phyloP scores from a whole-genome alignment of 1,139 yeast species.

The Scheffersomyces quercinus region DNA sequence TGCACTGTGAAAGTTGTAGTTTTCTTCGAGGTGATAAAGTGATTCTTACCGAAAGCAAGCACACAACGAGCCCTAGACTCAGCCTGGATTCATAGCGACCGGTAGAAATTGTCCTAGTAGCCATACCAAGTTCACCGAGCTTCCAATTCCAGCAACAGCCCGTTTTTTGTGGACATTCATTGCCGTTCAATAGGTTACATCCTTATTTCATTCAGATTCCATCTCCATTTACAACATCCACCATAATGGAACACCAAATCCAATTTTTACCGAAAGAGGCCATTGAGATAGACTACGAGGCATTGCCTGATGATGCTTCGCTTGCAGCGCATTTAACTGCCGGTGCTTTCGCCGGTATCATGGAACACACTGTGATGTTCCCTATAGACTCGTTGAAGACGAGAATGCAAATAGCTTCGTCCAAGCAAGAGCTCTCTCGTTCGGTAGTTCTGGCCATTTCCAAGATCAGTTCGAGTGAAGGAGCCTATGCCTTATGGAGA shows the following conservation, averaged over 20 bases:
- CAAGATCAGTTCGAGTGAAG: slow-evolving; percentile 83
- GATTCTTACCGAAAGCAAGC: too few relatives aligned
- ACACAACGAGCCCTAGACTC: too few relatives aligned
- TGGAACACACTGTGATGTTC: slow-evolving; percentile 97
- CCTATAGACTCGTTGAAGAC: slow-evolving; percentile 96
- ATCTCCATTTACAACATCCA: neutral
- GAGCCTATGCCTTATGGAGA: slow-evolving; percentile 87
- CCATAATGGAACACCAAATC: slow-evolving; percentile 18
- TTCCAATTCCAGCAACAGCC: neutral
- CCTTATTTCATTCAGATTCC: neutral
- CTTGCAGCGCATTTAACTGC: slow-evolving; percentile 79
- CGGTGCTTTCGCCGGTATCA: slow-evolving; percentile 97
- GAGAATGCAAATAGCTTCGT: slow-evolving; percentile 79
- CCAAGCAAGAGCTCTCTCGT: slow-evolving; percentile 36
- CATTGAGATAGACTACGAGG: slow-evolving; percentile 78
- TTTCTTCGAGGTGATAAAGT: too few relatives aligned
- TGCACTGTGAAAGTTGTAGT: too few relatives aligned
- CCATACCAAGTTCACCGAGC: neutral
- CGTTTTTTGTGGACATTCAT: too few relatives aligned
- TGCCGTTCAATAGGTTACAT: neutral
- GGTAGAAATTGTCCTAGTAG: neutral
- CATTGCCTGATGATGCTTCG: slow-evolving; percentile 87
- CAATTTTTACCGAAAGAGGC: slow-evolving; percentile 24
- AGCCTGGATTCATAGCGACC: slow-evolving; percentile 2
- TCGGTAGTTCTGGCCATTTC: slow-evolving; percentile 62